Conservation (phyloP, 257 asterid species). For the Penstemon davidsonii region DNA sequence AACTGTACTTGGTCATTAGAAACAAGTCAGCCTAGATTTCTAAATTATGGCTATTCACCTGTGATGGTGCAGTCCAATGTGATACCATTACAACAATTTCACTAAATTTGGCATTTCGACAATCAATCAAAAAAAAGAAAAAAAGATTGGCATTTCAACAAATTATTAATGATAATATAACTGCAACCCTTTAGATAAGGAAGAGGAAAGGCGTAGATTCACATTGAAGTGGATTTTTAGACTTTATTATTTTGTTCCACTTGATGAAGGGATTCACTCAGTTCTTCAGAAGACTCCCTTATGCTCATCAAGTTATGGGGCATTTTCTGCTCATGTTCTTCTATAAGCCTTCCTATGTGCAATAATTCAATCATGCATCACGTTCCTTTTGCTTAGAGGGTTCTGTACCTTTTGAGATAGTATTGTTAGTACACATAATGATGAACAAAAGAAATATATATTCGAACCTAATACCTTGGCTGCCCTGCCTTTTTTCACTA, state of each 20-base stretch:
- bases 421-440: conserved; percentile 6
- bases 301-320: conserved; percentile 12
- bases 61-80: too few relatives aligned
- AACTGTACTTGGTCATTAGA: conserved; percentile 13
- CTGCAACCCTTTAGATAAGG: too few relatives aligned
- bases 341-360: background rate
- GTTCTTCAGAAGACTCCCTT: conserved; percentile 1
- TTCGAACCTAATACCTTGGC: background rate
- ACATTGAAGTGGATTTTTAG: too few relatives aligned
- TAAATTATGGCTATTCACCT: background rate
- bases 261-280: too few relatives aligned
- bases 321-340: background rate
- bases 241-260: too few relatives aligned
- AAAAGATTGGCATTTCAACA: too few relatives aligned
- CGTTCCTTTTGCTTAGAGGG: background rate
- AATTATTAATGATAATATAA: too few relatives aligned
- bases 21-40: too few relatives aligned
- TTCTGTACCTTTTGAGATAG: background rate
- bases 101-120: too few relatives aligned
- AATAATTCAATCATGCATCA: conserved; percentile 2
- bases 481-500: background rate
- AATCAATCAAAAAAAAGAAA: too few relatives aligned
- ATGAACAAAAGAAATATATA: background rate
- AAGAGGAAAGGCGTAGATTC: too few relatives aligned
- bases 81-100: too few relatives aligned